A percentile compares a stretch with the other conserved stretches of the same genome.
These are phyloP conservation scores for Neofusicoccum laricinum DNA, from an alignment of 2,329 filamentous ascomycete species.

Conservation along the genomic window DNA sequence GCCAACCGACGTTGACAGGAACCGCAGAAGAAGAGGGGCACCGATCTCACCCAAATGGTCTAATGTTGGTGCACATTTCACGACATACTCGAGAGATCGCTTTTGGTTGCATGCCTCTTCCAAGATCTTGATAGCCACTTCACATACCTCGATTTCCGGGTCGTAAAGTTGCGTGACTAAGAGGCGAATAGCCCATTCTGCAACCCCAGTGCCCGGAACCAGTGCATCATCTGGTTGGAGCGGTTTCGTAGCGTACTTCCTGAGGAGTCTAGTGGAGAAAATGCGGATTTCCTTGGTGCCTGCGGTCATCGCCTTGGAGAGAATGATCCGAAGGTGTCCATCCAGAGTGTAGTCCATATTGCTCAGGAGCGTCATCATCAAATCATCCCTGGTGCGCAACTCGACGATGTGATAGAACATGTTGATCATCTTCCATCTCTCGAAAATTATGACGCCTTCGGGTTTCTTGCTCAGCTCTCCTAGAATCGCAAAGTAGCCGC, in stretches of 20 bases:
- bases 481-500: slow-evolving; percentile 91
- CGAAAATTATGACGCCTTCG: slow-evolving; percentile 83
- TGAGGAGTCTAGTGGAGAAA: slow-evolving; percentile 78
- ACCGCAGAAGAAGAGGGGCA: slow-evolving; percentile 84
- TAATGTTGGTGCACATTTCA: slow-evolving; percentile 89
- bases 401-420: slow-evolving; percentile 99
- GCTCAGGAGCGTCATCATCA: slow-evolving; percentile 82
- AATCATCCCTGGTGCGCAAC: slow-evolving; percentile 81
- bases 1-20: slow-evolving; percentile 91
- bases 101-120: slow-evolving; percentile 97
- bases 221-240: slow-evolving; percentile 40
- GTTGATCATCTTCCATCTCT: slow-evolving; percentile 97
- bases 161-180: slow-evolving; percentile 99
- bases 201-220: slow-evolving; percentile 56
- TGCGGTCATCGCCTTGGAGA: slow-evolving; percentile 90
- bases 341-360: slow-evolving; percentile 86
- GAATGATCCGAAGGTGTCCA: slow-evolving; percentile 84
- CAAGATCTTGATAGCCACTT: slow-evolving; percentile 92
- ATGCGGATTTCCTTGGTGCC: slow-evolving; percentile 90
- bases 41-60: slow-evolving; percentile 97
- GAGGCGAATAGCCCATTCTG: slow-evolving; percentile 93
- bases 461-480: slow-evolving; percentile 80
- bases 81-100: slow-evolving; percentile 88
- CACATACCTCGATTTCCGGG: slow-evolving; percentile 93
- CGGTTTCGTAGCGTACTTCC: slow-evolving; percentile 74